These are phyloP conservation scores for Claviceps lovelessii DNA, from an alignment of 2,329 filamentous ascomycete species.

Conservation along the genomic window DNA sequence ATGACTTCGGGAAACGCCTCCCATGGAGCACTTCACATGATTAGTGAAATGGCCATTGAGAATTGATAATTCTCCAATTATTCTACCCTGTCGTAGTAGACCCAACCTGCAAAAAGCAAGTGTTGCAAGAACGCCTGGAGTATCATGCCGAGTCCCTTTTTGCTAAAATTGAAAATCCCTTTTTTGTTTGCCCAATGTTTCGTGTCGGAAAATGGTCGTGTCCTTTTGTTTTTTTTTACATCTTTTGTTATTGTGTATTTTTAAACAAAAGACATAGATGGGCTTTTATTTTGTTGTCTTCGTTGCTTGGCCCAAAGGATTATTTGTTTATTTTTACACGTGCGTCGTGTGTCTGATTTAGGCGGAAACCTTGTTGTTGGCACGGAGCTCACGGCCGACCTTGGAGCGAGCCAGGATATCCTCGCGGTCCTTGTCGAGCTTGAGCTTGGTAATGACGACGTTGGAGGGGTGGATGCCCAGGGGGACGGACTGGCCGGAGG, in stretches of 20 bases:
- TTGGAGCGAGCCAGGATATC: conserved; percentile 75
- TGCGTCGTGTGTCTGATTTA: conserved; percentile 18
- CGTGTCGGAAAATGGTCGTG: conserved; percentile 10
- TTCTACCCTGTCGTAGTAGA: conserved; percentile 26
- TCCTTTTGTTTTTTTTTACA: conserved; percentile 5
- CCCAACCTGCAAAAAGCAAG: conserved; percentile 12
- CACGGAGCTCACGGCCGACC: conserved; percentile 59
- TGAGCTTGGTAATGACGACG: conserved; percentile 96
- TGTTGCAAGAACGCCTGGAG: conserved; percentile 22
- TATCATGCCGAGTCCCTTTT: conserved; percentile 12
- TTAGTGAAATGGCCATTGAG: conserved; percentile 61
- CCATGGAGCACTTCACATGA: conserved; percentile 59
- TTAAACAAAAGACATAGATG: not conserved
- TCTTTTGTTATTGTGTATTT: not conserved
- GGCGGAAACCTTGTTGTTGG: conserved; percentile 54
- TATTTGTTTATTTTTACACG: not conserved
- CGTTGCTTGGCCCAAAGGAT: not conserved
- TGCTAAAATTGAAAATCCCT: conserved; percentile 6
- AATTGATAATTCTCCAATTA: conserved; percentile 32
- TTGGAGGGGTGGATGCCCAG: conserved; percentile 93
- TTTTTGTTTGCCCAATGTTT: conserved; percentile 7
- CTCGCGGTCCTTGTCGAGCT: conserved; percentile 93
- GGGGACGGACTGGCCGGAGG: conserved; percentile 87
- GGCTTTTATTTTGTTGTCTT: not conserved
- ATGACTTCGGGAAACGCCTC: conserved; percentile 57